Percentiles rank a stretch among this genome's conserved stretches.
phyloP scores from a whole-genome alignment of 306 rosid species.

The Cicer bijugum region DNA sequence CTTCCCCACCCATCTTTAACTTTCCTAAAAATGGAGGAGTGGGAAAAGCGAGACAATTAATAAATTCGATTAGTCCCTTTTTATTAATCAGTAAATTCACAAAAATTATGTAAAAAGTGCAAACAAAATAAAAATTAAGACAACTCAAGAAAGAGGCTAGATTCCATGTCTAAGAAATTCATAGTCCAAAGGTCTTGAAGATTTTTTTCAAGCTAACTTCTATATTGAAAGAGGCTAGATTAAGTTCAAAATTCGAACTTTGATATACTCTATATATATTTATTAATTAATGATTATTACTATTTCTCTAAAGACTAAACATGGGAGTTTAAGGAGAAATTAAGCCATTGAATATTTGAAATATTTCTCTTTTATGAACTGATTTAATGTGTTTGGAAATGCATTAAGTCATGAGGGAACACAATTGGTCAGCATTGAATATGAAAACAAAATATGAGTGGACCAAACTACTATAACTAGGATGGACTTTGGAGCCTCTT shows the following conservation, averaged over 20 bases:
- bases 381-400: constrained; percentile 17
- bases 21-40: no score
- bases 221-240: no score
- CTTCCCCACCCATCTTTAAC: no score
- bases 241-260: no score
- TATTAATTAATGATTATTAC: background rate
- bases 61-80: no score
- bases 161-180: constrained; percentile 1
- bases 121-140: no score
- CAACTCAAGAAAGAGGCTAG: no score
- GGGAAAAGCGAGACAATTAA: no score
- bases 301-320: background rate
- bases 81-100: no score
- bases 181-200: constrained; percentile 43
- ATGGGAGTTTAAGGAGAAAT: constrained; percentile 43
- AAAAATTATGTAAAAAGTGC: no score
- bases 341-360: constrained; percentile 32
- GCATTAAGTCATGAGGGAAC: constrained; percentile 39
- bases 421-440: constrained; percentile 13
- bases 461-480: constrained; percentile 50
- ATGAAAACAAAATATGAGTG: constrained; percentile 43
- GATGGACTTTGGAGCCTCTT: constrained; percentile 32
- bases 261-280: no score
- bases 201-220: constrained; percentile 38
- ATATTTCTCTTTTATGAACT: background rate